Base-by-base conservation (phyloP, 2,329 filamentous ascomycete genomes). In the Colletotrichum sp. region DNA sequence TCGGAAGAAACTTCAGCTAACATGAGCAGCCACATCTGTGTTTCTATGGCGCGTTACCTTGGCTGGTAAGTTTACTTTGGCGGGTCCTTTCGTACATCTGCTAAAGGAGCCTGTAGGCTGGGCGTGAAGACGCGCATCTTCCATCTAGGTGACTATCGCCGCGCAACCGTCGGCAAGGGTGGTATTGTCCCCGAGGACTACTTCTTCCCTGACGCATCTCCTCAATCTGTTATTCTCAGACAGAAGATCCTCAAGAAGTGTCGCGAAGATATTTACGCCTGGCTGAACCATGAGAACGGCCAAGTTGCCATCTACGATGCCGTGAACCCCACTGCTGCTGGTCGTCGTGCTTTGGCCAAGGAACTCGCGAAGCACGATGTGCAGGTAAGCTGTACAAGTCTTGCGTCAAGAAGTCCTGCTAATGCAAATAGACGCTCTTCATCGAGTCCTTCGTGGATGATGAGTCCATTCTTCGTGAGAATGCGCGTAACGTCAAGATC, bases 231-330 rank as follows among this genome's bases (percentile, higher is more conserved):
- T n/a, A 92, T 99, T 79, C 88, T 99, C 66, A 93, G 97, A 39
- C 97, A 99, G 85, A 98, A 98, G 88, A 99, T 99, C 69, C 89
- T 99, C 24, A 98, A 98, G 87, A 98, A 98, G 84, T 99, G 97
- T 80, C 93, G 97, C 75, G 96, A 99, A 83, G 97, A 99, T 82
- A 98, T 99, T 73, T 98, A 98, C 82, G 93, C 94, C 71, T 99
- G 98, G 89, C 88, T 99, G 60, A 98, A 99, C 81, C 95, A 98
- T 80, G 97, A 99, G 82, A 99, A 99, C 80, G 97, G 97, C 15
- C 97, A 99, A 83, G 96, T 99, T 71, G 97, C 97, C 72, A 99
- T 99, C 76, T 99, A 99, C 83, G 97, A 99, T 85, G 97, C 98
- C 32, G 98, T 99, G 21, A 99, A 99, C 81, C 96, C 96, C 6